These are phyloP conservation scores for Sphaerulina populicola DNA, from an alignment of 2,329 filamentous ascomycete genomes.

Conservation along the genomic window DNA sequence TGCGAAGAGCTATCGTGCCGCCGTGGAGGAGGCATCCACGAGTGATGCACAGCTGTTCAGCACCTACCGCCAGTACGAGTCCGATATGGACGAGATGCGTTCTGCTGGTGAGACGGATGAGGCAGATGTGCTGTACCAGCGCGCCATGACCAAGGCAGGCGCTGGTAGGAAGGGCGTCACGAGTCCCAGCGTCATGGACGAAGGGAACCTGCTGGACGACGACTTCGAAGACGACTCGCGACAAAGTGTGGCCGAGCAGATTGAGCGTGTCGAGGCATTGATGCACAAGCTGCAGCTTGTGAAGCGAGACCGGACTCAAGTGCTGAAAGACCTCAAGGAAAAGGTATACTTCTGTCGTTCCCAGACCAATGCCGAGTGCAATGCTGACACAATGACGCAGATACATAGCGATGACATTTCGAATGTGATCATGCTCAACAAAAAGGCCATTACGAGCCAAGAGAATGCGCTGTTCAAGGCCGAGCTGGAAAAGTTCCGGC, in stretches of 20 bases:
- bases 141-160: slow-evolving; percentile 71
- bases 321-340: slow-evolving; percentile 93
- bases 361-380: not conserved
- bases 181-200: slow-evolving; percentile 43
- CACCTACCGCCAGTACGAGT: slow-evolving; percentile 77
- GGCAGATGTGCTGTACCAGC: slow-evolving; percentile 80
- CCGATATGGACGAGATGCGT: slow-evolving; percentile 91
- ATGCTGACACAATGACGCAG: slow-evolving; percentile 40
- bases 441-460: slow-evolving; percentile 88
- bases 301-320: slow-evolving; percentile 83
- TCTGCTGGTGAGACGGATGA: slow-evolving; percentile 78
- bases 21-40: slow-evolving; percentile 76
- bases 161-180: slow-evolving; percentile 57
- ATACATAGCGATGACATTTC: slow-evolving; percentile 95
- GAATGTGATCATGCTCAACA: slow-evolving; percentile 93
- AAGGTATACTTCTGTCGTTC: slow-evolving; percentile 53
- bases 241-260: slow-evolving; percentile 79
- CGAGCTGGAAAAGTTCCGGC: slow-evolving; percentile 93
- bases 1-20: slow-evolving; percentile 77
- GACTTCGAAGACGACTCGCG: slow-evolving; percentile 78
- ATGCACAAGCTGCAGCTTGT: slow-evolving; percentile 85
- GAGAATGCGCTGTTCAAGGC: slow-evolving; percentile 88
- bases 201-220: slow-evolving; percentile 79
- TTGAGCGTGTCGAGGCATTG: slow-evolving; percentile 78
- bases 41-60: slow-evolving; percentile 78